A percentile compares a stretch with the other conserved stretches of the same genome.
Conservation (phyloP, 1,284 basidiomycete genomes). For the Chalciporus piperatoides region DNA sequence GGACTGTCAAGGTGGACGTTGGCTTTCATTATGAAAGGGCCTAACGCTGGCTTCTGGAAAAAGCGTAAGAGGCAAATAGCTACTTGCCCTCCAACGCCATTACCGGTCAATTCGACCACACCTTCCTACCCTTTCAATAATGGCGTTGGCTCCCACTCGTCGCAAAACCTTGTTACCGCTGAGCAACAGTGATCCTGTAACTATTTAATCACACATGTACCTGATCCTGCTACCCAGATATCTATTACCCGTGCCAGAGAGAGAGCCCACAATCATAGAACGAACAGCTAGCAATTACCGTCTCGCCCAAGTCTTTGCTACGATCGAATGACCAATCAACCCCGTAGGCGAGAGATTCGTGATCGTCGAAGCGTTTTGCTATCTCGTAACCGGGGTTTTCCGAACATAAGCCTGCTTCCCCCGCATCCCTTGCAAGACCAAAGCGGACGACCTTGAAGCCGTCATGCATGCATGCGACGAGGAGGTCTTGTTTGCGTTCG, state of each 20-base stretch:
- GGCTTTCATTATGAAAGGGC: constrained; percentile 59
- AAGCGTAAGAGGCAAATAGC: constrained; percentile 30
- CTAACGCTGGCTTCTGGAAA: constrained; percentile 51
- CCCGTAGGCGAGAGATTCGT: constrained; percentile 89
- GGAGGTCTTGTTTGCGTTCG: constrained; percentile 59
- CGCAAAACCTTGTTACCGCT: background rate
- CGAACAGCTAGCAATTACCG: constrained; percentile 84
- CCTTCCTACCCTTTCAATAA: background rate
- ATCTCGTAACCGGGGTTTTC: constrained; percentile 37
- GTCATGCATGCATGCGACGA: constrained; percentile 96
- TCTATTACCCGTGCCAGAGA: constrained; percentile 66
- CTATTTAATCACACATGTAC: background rate
- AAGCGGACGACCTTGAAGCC: constrained; percentile 81
- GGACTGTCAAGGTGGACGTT: constrained; percentile 70
- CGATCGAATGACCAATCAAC: constrained; percentile 82
- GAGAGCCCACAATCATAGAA: constrained; percentile 92
- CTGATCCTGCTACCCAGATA: background rate
- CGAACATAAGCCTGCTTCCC: constrained; percentile 3
- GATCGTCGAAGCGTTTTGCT: constrained; percentile 67
- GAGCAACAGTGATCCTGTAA: background rate
- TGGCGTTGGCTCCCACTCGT: constrained; percentile 8
- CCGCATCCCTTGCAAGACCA: constrained; percentile 2
- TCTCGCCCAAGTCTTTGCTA: constrained; percentile 30
- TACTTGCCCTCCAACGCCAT: constrained; percentile 25
- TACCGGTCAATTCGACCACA: constrained; percentile 11